phyloP scores from a whole-genome alignment of 2,329 filamentous ascomycete genomes.

The Alternaria incomplexa region DNA sequence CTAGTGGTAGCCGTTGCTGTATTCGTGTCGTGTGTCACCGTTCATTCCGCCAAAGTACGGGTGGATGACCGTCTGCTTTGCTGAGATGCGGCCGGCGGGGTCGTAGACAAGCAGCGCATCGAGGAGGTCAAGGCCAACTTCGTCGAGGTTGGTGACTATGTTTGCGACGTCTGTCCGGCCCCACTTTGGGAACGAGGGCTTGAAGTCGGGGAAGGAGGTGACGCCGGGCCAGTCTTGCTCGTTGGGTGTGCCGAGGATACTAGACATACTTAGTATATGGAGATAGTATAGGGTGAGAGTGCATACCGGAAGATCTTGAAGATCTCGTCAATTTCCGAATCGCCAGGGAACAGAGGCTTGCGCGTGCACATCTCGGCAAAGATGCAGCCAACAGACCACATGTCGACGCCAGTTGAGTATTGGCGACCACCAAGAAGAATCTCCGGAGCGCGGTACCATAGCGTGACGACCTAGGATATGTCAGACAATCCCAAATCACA shows the following conservation, averaged over 20 bases:
- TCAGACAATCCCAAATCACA: slow-evolving; percentile 13
- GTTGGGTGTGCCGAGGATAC: slow-evolving; percentile 77
- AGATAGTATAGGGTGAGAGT: not conserved
- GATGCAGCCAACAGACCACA: slow-evolving; percentile 95
- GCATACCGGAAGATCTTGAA: slow-evolving; percentile 90
- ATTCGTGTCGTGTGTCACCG: slow-evolving; percentile 36
- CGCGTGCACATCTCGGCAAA: slow-evolving; percentile 97
- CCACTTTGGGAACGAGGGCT: slow-evolving; percentile 92
- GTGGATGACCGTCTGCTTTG: slow-evolving; percentile 84
- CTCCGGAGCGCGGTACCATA: slow-evolving; percentile 92
- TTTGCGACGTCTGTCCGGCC: slow-evolving; percentile 69
- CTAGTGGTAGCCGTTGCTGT: slow-evolving; percentile 48
- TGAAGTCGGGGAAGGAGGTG: slow-evolving; percentile 94
- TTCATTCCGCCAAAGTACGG: slow-evolving; percentile 73
- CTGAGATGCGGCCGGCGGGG: slow-evolving; percentile 83
- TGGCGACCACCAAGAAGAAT: slow-evolving; percentile 89
- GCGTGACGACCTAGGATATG: slow-evolving; percentile 72
- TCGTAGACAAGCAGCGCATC: slow-evolving; percentile 82
- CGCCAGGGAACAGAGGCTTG: slow-evolving; percentile 89
- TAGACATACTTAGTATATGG: slow-evolving; percentile 19
- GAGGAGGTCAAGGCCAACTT: slow-evolving; percentile 71
- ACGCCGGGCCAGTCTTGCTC: slow-evolving; percentile 88
- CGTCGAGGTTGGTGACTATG: slow-evolving; percentile 76
- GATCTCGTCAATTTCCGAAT: slow-evolving; percentile 92
- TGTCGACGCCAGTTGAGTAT: slow-evolving; percentile 92